These are phyloP conservation scores for Ligustrum vulgare DNA, from an alignment of 257 asterid species.

Conservation along the genomic window DNA sequence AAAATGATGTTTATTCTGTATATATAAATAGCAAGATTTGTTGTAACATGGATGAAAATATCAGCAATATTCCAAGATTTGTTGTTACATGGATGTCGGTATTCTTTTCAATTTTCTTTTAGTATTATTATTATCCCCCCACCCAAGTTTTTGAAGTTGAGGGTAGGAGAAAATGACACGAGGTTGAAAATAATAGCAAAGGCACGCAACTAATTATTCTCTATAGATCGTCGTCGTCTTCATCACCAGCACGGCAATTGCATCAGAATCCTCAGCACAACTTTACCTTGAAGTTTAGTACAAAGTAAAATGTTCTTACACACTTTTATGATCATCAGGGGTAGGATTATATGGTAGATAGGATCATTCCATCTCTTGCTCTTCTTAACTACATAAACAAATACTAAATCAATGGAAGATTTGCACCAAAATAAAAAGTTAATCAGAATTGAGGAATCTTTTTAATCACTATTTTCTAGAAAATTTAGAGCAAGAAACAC, in stretches of 20 bases:
- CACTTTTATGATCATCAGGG: background rate
- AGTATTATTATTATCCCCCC: too few relatives aligned
- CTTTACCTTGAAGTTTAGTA: too few relatives aligned
- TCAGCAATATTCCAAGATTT: conserved; percentile 37
- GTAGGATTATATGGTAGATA: background rate
- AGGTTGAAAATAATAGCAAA: background rate
- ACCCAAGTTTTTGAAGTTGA: background rate
- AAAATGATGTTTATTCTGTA: conserved; percentile 34
- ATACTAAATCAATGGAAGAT: too few relatives aligned
- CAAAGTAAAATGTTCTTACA: background rate
- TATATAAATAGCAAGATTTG: conserved; percentile 26
- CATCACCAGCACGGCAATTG: background rate
- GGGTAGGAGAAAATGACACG: background rate
- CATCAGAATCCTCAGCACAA: too few relatives aligned
- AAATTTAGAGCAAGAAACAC: too few relatives aligned
- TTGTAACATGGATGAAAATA: conserved; percentile 20
- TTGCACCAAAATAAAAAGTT: background rate
- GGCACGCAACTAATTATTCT: conserved; percentile 31
- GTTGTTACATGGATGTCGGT: conserved; percentile 28
- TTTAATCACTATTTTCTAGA: too few relatives aligned
- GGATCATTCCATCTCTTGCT: background rate
- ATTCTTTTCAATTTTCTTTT: background rate
- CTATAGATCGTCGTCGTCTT: background rate
- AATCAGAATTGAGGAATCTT: background rate
- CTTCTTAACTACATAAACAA: too few relatives aligned